Percentiles rank a stretch among this genome's conserved stretches.
Conservation (phyloP, 768 basidiomycete species). For the Tricholoma flavovirens region DNA sequence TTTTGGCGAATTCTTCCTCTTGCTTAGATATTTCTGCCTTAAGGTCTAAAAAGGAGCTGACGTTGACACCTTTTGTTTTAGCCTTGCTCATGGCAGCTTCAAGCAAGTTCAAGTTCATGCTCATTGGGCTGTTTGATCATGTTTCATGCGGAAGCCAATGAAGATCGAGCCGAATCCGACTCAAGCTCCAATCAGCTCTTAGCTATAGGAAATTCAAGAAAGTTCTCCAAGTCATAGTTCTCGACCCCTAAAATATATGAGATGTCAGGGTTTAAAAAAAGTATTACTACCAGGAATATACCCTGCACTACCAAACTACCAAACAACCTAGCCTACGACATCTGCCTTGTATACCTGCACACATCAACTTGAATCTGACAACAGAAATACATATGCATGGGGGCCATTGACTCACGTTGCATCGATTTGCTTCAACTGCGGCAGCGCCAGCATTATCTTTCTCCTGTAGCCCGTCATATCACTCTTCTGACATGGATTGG, state of each 20-base stretch:
- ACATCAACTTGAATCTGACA: not conserved
- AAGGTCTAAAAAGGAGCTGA: slow-evolving; percentile 77
- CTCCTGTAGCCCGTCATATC: slow-evolving; percentile 79
- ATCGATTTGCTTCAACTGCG: slow-evolving; percentile 90
- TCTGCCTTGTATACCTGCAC: not conserved
- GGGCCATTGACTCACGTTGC: slow-evolving; percentile 65
- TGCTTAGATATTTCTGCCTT: slow-evolving; percentile 66
- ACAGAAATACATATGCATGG: not conserved
- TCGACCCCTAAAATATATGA: too few relatives aligned
- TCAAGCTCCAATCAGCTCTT: not conserved
- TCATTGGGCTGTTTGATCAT: not conserved
- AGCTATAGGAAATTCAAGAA: too few relatives aligned
- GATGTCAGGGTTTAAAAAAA: too few relatives aligned
- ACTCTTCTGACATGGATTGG: slow-evolving; percentile 81
- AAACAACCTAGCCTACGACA: not conserved
- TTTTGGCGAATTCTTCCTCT: slow-evolving; percentile 51
- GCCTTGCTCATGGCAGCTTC: slow-evolving; percentile 51
- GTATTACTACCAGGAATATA: not conserved
- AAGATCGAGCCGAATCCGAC: not conserved
- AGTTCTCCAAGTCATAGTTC: too few relatives aligned
- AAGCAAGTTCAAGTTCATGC: too few relatives aligned
- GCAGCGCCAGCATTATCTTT: slow-evolving; percentile 84
- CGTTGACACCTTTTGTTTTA: slow-evolving; percentile 64
- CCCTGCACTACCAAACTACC: not conserved
- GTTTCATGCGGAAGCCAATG: not conserved